A percentile compares a stretch with the other conserved stretches of the same genome.
phyloP scores from a whole-genome alignment of 2,329 filamentous ascomycete genomes.

The Penicillium sp. region DNA sequence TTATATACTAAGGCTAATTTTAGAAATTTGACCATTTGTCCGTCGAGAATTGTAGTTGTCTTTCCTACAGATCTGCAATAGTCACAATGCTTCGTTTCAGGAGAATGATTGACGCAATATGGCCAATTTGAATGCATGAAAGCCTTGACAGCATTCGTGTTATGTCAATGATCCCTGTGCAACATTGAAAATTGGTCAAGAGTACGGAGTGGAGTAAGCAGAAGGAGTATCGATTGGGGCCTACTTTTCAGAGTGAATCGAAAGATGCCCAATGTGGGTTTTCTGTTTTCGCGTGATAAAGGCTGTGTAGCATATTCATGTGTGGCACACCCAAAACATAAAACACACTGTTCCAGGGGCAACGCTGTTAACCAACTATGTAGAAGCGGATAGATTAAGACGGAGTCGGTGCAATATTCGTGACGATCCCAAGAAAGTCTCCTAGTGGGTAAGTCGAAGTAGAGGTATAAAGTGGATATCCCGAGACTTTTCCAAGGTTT shows the following conservation, averaged over 20 bases:
- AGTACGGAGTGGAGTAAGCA: not conserved
- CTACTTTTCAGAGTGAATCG: not conserved
- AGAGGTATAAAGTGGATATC: not conserved
- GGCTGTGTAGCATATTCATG: not conserved
- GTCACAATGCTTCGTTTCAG: not conserved
- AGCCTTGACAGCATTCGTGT: not conserved
- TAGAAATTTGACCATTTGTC: not conserved
- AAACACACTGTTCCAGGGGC: not conserved
- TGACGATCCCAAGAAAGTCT: not conserved
- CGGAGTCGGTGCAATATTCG: slow-evolving; percentile 6
- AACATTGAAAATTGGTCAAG: not conserved
- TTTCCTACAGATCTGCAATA: not conserved
- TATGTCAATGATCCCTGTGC: not conserved
- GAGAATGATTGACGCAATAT: not conserved
- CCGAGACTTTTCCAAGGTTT: not conserved
- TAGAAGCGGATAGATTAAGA: not conserved
- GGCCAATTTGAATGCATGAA: not conserved
- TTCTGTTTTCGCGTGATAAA: not conserved
- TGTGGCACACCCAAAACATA: not conserved
- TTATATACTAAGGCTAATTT: not conserved
- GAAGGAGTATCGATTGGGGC: not conserved
- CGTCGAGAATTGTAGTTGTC: too few relatives aligned
- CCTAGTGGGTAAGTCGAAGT: not conserved
- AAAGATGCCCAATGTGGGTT: not conserved
- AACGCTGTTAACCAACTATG: not conserved